These are phyloP conservation scores for Puccinia horiana DNA, from an alignment of 1,284 basidiomycete species.

Conservation along the genomic window DNA sequence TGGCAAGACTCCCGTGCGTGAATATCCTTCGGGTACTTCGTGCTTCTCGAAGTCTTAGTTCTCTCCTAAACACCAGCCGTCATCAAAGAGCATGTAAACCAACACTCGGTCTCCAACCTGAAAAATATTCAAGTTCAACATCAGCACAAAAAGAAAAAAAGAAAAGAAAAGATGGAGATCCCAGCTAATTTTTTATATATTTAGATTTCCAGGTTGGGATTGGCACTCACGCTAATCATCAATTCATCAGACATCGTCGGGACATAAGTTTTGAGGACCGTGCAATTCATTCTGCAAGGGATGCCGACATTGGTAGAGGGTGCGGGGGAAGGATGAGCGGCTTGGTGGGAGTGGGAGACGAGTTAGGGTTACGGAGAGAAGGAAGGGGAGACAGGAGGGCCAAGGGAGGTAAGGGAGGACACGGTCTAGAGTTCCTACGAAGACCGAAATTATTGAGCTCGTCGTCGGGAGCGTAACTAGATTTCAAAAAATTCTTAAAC, in stretches of 20 bases:
- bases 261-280: slow-evolving; percentile 19
- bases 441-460: background rate
- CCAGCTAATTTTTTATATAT: background rate
- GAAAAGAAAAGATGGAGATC: background rate
- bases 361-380: background rate
- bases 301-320: background rate
- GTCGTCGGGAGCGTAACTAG: background rate
- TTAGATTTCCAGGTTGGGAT: background rate
- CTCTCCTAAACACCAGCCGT: slow-evolving; percentile 47
- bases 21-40: background rate
- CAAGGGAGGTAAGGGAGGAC: background rate
- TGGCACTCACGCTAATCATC: slow-evolving; percentile 21
- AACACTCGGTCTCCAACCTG: slow-evolving; percentile 41
- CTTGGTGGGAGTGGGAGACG: background rate
- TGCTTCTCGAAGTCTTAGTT: slow-evolving; percentile 26
- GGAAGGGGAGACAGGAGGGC: background rate
- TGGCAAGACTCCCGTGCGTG: slow-evolving; percentile 32
- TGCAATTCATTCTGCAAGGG: slow-evolving; percentile 4
- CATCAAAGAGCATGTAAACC: slow-evolving; percentile 37
- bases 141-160: background rate
- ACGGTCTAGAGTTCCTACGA: background rate
- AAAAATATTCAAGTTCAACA: background rate
- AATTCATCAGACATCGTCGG: slow-evolving; percentile 32
- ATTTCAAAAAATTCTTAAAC: background rate
- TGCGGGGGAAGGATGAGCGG: background rate